Conservation (phyloP, 768 basidiomycete genomes). For the Lactarius evosmus region DNA sequence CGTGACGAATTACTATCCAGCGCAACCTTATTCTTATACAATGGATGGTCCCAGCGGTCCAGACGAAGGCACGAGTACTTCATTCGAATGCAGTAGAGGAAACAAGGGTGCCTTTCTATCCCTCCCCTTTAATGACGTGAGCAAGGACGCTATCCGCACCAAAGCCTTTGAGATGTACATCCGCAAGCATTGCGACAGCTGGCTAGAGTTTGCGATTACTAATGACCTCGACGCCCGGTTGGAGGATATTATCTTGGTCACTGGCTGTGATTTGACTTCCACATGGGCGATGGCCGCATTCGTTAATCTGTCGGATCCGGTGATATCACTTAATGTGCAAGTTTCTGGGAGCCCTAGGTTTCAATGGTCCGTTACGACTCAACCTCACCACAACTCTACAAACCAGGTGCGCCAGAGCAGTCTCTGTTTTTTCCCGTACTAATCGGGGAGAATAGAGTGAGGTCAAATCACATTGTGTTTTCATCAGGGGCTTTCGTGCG, state of each 20-base stretch:
- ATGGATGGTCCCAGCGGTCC: not conserved
- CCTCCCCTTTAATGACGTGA: not conserved
- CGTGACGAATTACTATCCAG: not conserved
- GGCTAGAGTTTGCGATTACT: not conserved
- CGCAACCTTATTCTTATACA: not conserved
- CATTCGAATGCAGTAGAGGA: slow-evolving; percentile 13
- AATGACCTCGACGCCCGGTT: not conserved
- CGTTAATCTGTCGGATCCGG: slow-evolving; percentile 6
- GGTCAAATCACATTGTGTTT: slow-evolving; percentile 12
- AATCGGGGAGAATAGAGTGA: slow-evolving; percentile 5
- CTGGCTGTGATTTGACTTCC: slow-evolving; percentile 11
- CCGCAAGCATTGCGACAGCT: not conserved
- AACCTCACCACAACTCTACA: slow-evolving; percentile 15
- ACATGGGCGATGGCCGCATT: slow-evolving; percentile 27
- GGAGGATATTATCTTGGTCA: slow-evolving; percentile 2
- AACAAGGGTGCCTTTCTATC: slow-evolving; percentile 23
- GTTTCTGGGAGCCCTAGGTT: slow-evolving; percentile 1
- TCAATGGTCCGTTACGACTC: slow-evolving; percentile 10
- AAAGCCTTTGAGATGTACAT: not conserved
- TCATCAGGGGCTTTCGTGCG: slow-evolving; percentile 25
- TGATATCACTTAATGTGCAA: slow-evolving; percentile 7
- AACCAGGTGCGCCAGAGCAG: not conserved
- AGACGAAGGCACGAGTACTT: slow-evolving; percentile 6
- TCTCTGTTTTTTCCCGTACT: not conserved
- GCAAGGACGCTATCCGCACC: not conserved